A percentile compares a stretch with the other conserved stretches of the same genome.
Conservation (phyloP, 176 grass and related monocot genomes). For the Secale cereale region DNA sequence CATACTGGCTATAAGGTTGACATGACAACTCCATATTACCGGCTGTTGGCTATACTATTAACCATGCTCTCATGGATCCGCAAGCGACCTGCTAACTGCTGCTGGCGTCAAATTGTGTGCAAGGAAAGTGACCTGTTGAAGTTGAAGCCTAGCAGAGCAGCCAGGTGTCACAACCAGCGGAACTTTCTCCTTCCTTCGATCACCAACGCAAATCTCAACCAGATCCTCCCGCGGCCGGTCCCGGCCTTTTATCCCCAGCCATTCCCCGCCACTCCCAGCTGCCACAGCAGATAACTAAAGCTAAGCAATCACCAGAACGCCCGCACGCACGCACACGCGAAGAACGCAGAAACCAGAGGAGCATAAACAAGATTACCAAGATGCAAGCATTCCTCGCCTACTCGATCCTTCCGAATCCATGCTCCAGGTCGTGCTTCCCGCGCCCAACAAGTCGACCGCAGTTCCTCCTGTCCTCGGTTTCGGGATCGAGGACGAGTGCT, state of each 20-base stretch:
- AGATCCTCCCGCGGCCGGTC: background rate
- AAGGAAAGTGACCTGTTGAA: too few relatives aligned
- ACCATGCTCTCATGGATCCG: too few relatives aligned
- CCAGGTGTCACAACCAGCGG: too few relatives aligned
- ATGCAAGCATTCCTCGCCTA: conserved; percentile 49
- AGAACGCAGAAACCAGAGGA: background rate
- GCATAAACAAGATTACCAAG: background rate
- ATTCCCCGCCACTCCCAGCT: conserved; percentile 20
- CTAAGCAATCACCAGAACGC: background rate
- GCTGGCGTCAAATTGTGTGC: too few relatives aligned
- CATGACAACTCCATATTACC: too few relatives aligned
- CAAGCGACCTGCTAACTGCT: too few relatives aligned
- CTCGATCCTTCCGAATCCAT: conserved; percentile 27
- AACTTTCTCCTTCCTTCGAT: background rate
- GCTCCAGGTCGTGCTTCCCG: conserved; percentile 14
- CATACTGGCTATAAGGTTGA: too few relatives aligned
- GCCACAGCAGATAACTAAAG: background rate
- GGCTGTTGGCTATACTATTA: too few relatives aligned
- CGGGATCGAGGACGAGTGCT: background rate
- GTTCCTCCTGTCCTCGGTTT: background rate
- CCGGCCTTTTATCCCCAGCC: background rate
- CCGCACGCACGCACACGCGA: background rate
- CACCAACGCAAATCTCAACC: background rate
- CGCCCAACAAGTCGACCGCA: background rate
- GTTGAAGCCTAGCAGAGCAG: too few relatives aligned